phyloP scores from a whole-genome alignment of 176 grass and related monocot genomes.

The Pontederia crassipes region DNA sequence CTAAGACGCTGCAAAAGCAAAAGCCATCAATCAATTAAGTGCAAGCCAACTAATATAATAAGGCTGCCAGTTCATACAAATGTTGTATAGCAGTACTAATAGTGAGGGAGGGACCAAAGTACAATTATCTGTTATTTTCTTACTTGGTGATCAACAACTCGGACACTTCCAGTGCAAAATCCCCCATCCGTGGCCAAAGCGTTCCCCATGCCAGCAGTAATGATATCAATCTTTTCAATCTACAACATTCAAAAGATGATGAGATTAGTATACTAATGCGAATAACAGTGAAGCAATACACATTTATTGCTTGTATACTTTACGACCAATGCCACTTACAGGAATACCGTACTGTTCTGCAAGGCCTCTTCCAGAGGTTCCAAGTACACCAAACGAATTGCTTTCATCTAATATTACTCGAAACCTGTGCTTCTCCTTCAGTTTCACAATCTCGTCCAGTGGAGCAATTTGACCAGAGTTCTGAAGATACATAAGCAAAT shows the following conservation, averaged over 20 bases:
- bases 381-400: slow-evolving; percentile 96
- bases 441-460: slow-evolving; percentile 69
- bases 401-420: slow-evolving; percentile 81
- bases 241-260: slow-evolving; percentile 19
- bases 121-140: slow-evolving; percentile 18
- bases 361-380: slow-evolving; percentile 78
- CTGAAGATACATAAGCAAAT: slow-evolving; percentile 22
- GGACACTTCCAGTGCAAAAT: slow-evolving; percentile 80
- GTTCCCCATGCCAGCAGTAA: slow-evolving; percentile 98
- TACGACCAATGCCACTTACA: slow-evolving; percentile 22
- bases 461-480: slow-evolving; percentile 82
- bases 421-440: slow-evolving; percentile 88
- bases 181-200: slow-evolving; percentile 84
- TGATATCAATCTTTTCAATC: slow-evolving; percentile 98
- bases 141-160: slow-evolving; percentile 99
- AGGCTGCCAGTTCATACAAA: background rate
- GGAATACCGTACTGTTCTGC: slow-evolving; percentile 81
- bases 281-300: too few species aligned
- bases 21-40: slow-evolving; percentile 7
- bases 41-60: background rate
- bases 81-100: background rate
- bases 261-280: too few species aligned
- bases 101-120: background rate
- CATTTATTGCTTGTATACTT: too few species aligned
- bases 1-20: slow-evolving; percentile 63